phyloP scores from a whole-genome alignment of 805 yeast genomes.

The Debaryomyces hansenii region DNA sequence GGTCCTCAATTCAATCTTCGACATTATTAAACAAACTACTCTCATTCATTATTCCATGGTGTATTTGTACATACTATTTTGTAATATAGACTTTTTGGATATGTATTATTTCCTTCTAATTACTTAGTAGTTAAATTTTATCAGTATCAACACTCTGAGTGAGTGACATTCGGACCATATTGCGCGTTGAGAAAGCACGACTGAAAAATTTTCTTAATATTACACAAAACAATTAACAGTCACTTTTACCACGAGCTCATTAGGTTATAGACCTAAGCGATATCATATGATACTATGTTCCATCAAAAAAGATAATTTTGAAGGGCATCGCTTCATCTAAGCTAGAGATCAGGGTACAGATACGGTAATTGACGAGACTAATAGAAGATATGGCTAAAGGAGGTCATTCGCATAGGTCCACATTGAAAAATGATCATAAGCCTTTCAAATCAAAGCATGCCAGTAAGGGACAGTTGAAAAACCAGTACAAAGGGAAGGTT shows the following conservation, averaged over 20 bases:
- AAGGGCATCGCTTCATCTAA: constrained; percentile 4
- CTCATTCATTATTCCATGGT: background rate
- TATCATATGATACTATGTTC: constrained; percentile 9
- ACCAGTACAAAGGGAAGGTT: constrained; percentile 80
- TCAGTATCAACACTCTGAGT: background rate
- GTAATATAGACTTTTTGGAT: constrained; percentile 3
- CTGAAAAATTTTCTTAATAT: constrained; percentile 8
- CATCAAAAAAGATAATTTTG: background rate
- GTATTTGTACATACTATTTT: constrained; percentile 4
- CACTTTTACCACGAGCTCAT: background rate
- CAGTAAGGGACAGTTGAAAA: constrained; percentile 82
- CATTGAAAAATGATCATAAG: constrained; percentile 82
- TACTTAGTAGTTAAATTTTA: background rate
- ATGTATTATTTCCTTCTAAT: background rate
- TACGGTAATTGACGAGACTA: background rate
- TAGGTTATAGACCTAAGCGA: constrained; percentile 8
- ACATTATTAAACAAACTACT: too few species aligned
- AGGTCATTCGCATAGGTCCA: constrained; percentile 76
- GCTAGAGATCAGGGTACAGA: background rate
- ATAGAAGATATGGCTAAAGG: constrained; percentile 35
- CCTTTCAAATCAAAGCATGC: constrained; percentile 91
- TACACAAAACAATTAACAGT: constrained; percentile 11
- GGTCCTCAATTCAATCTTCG: too few species aligned
- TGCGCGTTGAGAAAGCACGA: constrained; percentile 3
- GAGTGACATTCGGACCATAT: background rate